These are phyloP conservation scores for Flammula alnicola DNA, from an alignment of 1,284 basidiomycete genomes.

Conservation along the genomic window DNA sequence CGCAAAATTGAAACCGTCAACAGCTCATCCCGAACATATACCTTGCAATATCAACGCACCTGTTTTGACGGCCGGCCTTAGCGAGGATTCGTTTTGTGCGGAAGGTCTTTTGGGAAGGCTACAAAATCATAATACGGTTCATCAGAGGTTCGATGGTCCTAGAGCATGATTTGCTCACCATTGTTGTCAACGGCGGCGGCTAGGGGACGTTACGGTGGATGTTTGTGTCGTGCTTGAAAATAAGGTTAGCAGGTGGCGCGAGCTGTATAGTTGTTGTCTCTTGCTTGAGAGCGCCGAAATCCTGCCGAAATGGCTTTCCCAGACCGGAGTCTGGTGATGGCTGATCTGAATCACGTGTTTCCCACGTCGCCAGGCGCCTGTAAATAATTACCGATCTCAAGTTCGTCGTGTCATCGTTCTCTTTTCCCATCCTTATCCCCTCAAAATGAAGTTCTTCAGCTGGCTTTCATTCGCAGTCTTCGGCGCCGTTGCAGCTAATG, in stretches of 20 bases:
- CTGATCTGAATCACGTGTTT: no score
- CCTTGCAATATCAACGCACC: constrained; percentile 54
- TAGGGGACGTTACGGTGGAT: constrained; percentile 22
- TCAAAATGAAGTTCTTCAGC: constrained; percentile 50
- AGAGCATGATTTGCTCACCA: constrained; percentile 38
- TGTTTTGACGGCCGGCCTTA: constrained; percentile 95
- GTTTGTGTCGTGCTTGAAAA: constrained; percentile 39
- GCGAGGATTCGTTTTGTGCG: constrained; percentile 95
- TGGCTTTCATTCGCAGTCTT: constrained; percentile 46
- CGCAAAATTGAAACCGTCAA: constrained; percentile 19
- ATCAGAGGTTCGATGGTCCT: constrained; percentile 13
- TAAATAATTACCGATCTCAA: no score
- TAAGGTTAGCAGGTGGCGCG: constrained; percentile 40
- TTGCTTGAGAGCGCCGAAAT: constrained; percentile 3
- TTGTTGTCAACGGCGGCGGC: constrained; percentile 40
- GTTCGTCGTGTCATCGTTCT: not conserved
- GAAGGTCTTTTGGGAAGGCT: constrained; percentile 99
- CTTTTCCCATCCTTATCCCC: not conserved
- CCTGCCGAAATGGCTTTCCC: not conserved
- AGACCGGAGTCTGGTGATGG: constrained; percentile 1
- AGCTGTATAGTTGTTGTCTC: constrained; percentile 44
- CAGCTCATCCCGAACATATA: constrained; percentile 3
- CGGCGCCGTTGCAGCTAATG: constrained; percentile 28
- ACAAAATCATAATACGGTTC: constrained; percentile 13
- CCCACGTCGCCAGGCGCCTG: no score